Percentiles rank a stretch among this genome's conserved stretches.
These are phyloP conservation scores for Phytophthora sansomeana DNA, from an alignment of 352 stramenopile genomes.

Conservation along the genomic window DNA sequence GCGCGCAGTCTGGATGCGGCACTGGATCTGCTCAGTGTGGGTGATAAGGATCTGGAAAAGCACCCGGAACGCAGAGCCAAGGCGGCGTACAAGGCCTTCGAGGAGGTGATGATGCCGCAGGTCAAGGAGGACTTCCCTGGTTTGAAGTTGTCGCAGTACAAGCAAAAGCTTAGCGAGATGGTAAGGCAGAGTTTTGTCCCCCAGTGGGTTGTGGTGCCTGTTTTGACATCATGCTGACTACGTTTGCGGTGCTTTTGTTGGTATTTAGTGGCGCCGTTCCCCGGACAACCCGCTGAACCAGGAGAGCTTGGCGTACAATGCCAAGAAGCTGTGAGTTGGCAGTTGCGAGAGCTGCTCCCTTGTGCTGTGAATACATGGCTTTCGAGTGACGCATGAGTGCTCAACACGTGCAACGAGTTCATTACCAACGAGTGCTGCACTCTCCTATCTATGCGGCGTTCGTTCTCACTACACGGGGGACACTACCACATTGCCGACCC, in stretches of 20 bases:
- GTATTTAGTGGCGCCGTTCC: slow-evolving; percentile 82
- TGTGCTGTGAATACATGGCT: slow-evolving; percentile 4
- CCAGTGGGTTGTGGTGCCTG: background rate
- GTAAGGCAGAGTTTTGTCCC: slow-evolving; percentile 36
- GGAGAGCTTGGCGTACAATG: slow-evolving; percentile 76
- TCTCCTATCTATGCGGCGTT: background rate
- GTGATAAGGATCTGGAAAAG: slow-evolving; percentile 60
- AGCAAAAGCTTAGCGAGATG: slow-evolving; percentile 80
- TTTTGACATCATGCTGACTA: slow-evolving; percentile 20
- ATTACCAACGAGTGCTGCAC: background rate
- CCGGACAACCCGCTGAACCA: slow-evolving; percentile 85
- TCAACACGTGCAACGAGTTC: background rate
- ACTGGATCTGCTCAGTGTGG: slow-evolving; percentile 60
- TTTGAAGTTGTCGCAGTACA: slow-evolving; percentile 87
- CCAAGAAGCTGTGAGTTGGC: slow-evolving; percentile 64
- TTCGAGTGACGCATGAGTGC: too few relatives aligned
- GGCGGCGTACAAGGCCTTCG: slow-evolving; percentile 84
- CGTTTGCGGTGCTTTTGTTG: slow-evolving; percentile 19
- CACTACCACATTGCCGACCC: background rate
- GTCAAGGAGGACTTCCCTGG: slow-evolving; percentile 75
- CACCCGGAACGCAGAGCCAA: slow-evolving; percentile 79
- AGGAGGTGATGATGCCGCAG: slow-evolving; percentile 76
- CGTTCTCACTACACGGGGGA: background rate
- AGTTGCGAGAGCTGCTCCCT: background rate
- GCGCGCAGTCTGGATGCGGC: slow-evolving; percentile 74